phyloP scores from a whole-genome alignment of 2,329 filamentous ascomycete genomes.

The Arthrobotrys pseudoclavata region DNA sequence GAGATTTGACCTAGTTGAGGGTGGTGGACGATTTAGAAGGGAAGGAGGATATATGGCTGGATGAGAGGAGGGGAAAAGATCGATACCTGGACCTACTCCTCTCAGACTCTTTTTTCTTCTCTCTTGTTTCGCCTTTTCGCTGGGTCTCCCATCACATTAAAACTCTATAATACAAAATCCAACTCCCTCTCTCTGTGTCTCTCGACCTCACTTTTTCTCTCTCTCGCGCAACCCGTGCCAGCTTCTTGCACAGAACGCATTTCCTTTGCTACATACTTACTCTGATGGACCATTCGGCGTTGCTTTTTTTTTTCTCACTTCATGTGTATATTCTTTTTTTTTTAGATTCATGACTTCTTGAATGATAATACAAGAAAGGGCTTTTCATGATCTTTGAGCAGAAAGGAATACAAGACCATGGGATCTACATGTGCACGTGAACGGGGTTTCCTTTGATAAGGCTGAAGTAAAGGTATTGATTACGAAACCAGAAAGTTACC shows the following conservation, averaged over 20 bases:
- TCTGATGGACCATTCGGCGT: conserved; percentile 9
- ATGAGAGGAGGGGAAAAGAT: neutral
- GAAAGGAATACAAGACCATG: neutral
- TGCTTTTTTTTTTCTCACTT: neutral
- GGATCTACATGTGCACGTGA: neutral
- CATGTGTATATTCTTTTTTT: conserved; percentile 13
- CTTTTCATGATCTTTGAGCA: neutral
- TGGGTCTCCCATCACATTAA: conserved; percentile 10
- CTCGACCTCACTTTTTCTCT: neutral
- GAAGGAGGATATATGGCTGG: neutral
- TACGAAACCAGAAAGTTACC: too few relatives aligned
- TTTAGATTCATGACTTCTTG: neutral
- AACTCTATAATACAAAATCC: conserved; percentile 22
- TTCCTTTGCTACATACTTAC: neutral
- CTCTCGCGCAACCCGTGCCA: neutral
- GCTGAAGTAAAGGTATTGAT: neutral
- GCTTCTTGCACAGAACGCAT: neutral
- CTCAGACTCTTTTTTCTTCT: neutral
- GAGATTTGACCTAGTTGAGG: neutral
- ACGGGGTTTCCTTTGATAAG: conserved; percentile 8
- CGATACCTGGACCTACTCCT: neutral
- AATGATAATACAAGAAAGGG: neutral
- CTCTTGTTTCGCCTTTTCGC: neutral
- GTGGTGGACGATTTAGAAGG: neutral
- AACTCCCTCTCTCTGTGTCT: conserved; percentile 6